A percentile compares a stretch with the other conserved stretches of the same genome.
Conservation (phyloP, 2,329 filamentous ascomycete species). For the Zymoseptoria tritici region DNA sequence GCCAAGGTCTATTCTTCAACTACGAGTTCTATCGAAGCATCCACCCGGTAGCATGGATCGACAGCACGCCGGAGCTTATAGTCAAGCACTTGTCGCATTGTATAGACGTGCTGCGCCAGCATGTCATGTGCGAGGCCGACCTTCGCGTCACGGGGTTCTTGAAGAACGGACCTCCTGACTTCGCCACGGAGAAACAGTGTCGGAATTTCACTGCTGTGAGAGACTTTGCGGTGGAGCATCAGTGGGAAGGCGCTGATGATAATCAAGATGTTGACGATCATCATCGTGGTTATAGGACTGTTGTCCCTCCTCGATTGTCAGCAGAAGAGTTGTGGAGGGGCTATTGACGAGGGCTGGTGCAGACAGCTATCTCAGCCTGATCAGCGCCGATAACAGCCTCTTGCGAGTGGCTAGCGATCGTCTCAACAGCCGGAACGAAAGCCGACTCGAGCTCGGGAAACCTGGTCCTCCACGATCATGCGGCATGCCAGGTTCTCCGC, state of each 20-base stretch:
- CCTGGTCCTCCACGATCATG: not conserved
- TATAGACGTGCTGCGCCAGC: not conserved
- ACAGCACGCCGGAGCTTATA: not conserved
- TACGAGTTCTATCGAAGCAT: not conserved
- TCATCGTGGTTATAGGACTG: not conserved
- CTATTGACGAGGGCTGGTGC: not conserved
- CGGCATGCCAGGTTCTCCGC: too few relatives aligned
- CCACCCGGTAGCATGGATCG: not conserved
- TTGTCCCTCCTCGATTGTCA: not conserved
- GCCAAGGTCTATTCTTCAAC: slow-evolving; percentile 1
- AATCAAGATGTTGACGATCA: not conserved
- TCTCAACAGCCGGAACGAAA: not conserved
- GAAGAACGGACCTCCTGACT: not conserved
- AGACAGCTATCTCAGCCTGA: not conserved
- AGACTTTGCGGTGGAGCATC: not conserved
- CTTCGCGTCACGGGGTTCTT: not conserved
- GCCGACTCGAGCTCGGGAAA: not conserved
- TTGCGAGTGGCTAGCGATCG: not conserved
- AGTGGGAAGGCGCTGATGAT: not conserved
- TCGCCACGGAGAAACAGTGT: not conserved
- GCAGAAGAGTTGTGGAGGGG: not conserved
- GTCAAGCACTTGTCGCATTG: not conserved
- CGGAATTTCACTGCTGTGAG: not conserved
- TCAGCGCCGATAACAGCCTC: not conserved
- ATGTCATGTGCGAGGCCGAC: not conserved